These are phyloP conservation scores for Citrus medica DNA, from an alignment of 345 rosid species.

Conservation along the genomic window DNA sequence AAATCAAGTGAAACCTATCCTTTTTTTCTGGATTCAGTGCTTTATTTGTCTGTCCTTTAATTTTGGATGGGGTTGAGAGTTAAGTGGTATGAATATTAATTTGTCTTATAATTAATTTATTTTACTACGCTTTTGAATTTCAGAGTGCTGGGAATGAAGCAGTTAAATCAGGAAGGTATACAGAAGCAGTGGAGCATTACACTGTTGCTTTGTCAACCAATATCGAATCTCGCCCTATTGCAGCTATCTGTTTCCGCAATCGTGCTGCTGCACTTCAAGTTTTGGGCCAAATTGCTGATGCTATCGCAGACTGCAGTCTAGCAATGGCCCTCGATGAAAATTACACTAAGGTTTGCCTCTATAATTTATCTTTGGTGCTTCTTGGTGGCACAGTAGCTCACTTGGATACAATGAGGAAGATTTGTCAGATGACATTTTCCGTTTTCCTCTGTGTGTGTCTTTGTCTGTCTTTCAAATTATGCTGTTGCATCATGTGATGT, in stretches of 20 bases:
- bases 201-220: conserved; percentile 69
- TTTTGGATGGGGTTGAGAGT: neutral
- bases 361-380: neutral
- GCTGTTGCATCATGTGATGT: neutral
- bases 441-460: neutral
- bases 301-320: conserved; percentile 94
- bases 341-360: conserved; percentile 65
- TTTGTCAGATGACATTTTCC: neutral
- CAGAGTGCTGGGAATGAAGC: conserved; percentile 92
- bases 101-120: neutral
- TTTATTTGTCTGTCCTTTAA: neutral
- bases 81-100: neutral
- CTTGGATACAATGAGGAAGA: neutral
- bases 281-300: conserved; percentile 77
- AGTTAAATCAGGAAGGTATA: conserved; percentile 52
- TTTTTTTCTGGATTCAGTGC: conserved; percentile 1
- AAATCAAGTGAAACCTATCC: neutral
- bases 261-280: conserved; percentile 97
- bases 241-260: conserved; percentile 87
- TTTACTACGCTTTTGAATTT: conserved; percentile 21
- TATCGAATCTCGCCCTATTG: conserved; percentile 81
- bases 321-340: conserved; percentile 84
- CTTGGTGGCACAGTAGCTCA: neutral
- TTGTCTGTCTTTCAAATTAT: neutral
- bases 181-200: conserved; percentile 83